Evolutionary conservation across 2,329 filamentous ascomycete species (phyloP), one percentile per base, ranked within the genome.

Genomic region (Fusarium cicatricum): DNA sequence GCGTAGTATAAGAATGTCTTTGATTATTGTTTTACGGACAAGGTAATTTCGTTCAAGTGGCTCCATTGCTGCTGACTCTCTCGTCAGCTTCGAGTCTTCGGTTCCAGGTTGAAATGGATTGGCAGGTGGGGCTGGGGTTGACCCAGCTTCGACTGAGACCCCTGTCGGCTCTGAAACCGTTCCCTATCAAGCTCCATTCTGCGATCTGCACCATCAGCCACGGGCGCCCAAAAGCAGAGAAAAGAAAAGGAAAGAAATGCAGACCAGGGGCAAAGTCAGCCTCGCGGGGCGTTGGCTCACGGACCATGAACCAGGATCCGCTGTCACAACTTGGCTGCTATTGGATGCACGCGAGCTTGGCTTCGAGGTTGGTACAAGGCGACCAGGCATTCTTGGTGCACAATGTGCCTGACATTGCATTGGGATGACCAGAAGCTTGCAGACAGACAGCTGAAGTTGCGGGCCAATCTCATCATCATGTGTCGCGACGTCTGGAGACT

Each of bases 321-420:
- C 29, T 55, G 53, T 58, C 56, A 59, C 57, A n/a, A 62, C 34
- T 31, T 17, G 37, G 31, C 28, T 16, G 16, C 32, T 12, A 64
- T 64, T 64, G 49, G 50, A 54, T 42, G 48, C 21, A 33, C 10
- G 11, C 16, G 19, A 28, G 15, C 14, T 15, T 34, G 12, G n/a
- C 19, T n/a, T 33, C 11, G 17, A 43, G 33, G 34, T 34, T 33
- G 36, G 29, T 40, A n/a, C 37, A n/a, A 47, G 52, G 16, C 26
- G 17, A 38, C 31, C 19, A 36, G 45, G n/a, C 33, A 36, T 36
- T 33, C 29, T 19, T 31, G 7, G 11, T 38, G 33, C 44, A 38
- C 4, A 28, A 15, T 31, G 37, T 45, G 42, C 34, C 33, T 41
- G 45, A 3, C 14, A 19, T 11, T 37, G n/a, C 34, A 37, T 37